phyloP scores from a whole-genome alignment of 2,329 filamentous ascomycete genomes.

The Dissoconium aciculare region DNA sequence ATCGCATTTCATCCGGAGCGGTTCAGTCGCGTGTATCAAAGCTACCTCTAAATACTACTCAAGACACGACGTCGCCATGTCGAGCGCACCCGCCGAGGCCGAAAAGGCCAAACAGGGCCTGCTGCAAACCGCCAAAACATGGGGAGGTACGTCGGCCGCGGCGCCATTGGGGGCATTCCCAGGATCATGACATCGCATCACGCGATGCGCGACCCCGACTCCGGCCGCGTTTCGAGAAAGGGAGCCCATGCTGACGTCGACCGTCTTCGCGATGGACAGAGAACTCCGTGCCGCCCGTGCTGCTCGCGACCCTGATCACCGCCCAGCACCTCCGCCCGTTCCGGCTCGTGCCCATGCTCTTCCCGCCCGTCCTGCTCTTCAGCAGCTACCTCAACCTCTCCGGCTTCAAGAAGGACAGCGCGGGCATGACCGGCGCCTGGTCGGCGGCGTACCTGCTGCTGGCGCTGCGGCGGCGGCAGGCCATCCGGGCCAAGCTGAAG shows the following conservation, averaged over 20 bases:
- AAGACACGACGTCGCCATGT: slow-evolving; percentile 28
- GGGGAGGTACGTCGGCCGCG: slow-evolving; percentile 42
- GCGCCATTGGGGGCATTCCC: no score
- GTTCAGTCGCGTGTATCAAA: no score
- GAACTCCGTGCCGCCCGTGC: slow-evolving; percentile 47
- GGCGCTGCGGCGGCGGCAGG: slow-evolving; percentile 42
- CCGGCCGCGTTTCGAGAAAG: no score
- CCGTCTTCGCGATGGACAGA: no score
- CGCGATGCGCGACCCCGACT: no score
- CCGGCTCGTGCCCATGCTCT: slow-evolving; percentile 50
- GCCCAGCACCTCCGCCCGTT: slow-evolving; percentile 53
- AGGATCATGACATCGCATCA: no score
- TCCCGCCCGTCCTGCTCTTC: slow-evolving; percentile 51
- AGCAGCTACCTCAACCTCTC: slow-evolving; percentile 50
- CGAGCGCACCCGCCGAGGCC: slow-evolving; percentile 23
- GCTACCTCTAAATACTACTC: no score
- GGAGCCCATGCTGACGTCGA: no score
- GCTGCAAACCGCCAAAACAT: slow-evolving; percentile 34
- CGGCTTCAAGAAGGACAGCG: slow-evolving; percentile 47
- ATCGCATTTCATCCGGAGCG: no score
- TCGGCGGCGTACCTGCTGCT: slow-evolving; percentile 50
- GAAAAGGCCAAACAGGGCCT: slow-evolving; percentile 27
- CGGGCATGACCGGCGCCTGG: slow-evolving; percentile 50
- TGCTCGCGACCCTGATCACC: slow-evolving; percentile 51
- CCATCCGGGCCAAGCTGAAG: slow-evolving; percentile 34